Evolutionary conservation across 2,329 filamentous ascomycete genomes (phyloP).

Genomic region (Stemphylium lycopersici): DNA sequence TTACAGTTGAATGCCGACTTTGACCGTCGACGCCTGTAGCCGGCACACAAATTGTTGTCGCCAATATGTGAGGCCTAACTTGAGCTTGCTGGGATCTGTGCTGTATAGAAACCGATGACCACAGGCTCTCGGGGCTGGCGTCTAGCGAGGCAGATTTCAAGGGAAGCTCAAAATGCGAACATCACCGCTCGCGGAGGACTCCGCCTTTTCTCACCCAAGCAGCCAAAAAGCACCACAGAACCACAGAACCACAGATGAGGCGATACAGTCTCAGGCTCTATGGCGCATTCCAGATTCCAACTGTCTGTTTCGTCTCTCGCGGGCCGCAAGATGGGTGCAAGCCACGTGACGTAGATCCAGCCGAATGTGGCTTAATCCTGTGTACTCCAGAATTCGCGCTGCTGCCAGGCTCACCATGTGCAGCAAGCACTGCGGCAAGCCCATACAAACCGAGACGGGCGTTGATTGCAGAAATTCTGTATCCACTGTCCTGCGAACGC

Average conservation of each 20-base stretch:
- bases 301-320: background rate
- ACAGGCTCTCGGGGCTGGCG: background rate
- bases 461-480: background rate
- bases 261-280: background rate
- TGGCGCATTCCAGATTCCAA: background rate
- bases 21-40: background rate
- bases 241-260: background rate
- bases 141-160: background rate
- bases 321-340: background rate
- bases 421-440: slow-evolving; percentile 1
- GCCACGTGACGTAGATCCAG: background rate
- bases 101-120: background rate
- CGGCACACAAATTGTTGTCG: background rate
- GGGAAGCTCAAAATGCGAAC: background rate
- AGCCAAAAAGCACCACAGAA: background rate
- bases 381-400: background rate
- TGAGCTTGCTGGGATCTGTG: background rate
- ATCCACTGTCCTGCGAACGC: background rate
- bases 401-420: background rate
- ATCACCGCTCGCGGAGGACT: background rate
- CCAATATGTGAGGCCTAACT: background rate
- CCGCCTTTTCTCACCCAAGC: background rate
- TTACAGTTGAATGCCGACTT: background rate
- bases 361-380: background rate
- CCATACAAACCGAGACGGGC: background rate